Evolutionary conservation across 164 flowering plant genomes (phyloP), one percentile per base, ranked within the genome.

Genomic region (Berberis thunbergii): DNA sequence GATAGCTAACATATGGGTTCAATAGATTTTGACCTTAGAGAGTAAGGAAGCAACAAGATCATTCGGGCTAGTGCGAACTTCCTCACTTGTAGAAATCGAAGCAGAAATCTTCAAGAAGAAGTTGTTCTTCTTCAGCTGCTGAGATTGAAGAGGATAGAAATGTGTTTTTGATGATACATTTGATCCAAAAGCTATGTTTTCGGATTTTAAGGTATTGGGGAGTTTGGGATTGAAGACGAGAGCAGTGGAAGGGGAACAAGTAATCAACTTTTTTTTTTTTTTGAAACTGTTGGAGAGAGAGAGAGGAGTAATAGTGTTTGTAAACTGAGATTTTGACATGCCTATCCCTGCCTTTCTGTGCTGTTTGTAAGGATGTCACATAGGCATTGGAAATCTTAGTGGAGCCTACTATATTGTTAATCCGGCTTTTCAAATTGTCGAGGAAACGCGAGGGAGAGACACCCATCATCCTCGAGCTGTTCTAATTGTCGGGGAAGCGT

Each of bases 21-120:
- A 12, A 54, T 43, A 11, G 7, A 26, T 44, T 45, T 63, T 38
- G 46, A 85, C 89, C 89, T 83, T 85, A 66, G 85, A 83, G 63
- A 85, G 78, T 62, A 85, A 79, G 4, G 86, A 74, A 39, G 71
- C 53, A 6, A 83, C 85, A 48, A 85, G 80, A 64, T 78, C 78
- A 55, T 75, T 80, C 1, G 83, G 79, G 45, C 72, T 65, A 11
- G 83, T 74, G 13, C 71, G 75, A 43, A 74, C 53, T 57, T 65
- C 70, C 3, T 64, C 67, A 6, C 76, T 63, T n/a, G 73, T 58
- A 2, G 79, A 74, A 26, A 26, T 26, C 26, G 26, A 26, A 26
- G 26, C 26, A 26, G 26, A 26, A 5, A 77, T 65, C 1, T 80
- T 70, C 44, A 64, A 61, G 3, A 44, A 50, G 13, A 26, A 64